Conservation (phyloP, 192 early-diverging fungal genomes). For the Umbelopsis vinacea region DNA sequence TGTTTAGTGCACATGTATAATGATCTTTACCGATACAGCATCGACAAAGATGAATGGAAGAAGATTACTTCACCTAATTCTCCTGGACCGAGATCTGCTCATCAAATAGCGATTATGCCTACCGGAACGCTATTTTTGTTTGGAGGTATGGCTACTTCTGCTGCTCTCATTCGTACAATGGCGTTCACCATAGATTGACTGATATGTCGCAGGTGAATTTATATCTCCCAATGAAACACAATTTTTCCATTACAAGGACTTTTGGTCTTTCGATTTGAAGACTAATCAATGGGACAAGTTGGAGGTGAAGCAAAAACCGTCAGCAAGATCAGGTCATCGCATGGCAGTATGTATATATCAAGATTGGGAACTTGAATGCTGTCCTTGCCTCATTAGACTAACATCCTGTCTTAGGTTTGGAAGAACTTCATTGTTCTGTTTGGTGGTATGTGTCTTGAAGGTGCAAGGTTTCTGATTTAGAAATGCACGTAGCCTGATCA, state of each 20-base stretch:
- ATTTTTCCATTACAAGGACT: constrained; percentile 75
- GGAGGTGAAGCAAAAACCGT: constrained; percentile 55
- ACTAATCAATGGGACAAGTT: constrained; percentile 71
- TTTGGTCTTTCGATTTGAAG: constrained; percentile 74
- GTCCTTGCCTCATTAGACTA: background rate
- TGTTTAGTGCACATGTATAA: constrained; percentile 55
- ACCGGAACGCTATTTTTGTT: constrained; percentile 67
- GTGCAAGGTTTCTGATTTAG: background rate
- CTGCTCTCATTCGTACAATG: background rate
- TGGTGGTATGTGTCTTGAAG: constrained; percentile 51
- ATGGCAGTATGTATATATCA: constrained; percentile 43
- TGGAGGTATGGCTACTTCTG: constrained; percentile 52
- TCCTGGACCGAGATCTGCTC: constrained; percentile 71
- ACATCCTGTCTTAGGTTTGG: constrained; percentile 41
- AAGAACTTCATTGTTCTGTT: constrained; percentile 67
- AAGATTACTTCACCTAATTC: constrained; percentile 64
- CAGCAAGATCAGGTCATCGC: constrained; percentile 66
- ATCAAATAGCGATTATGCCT: constrained; percentile 67
- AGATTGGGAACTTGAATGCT: background rate
- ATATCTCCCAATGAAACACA: constrained; percentile 64
- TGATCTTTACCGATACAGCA: constrained; percentile 66
- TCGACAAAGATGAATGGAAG: constrained; percentile 75
- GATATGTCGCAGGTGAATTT: constrained; percentile 51
- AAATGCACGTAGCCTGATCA: background rate
- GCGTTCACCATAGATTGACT: background rate